Percentiles rank a stretch among this genome's conserved stretches.
Evolutionary conservation across 768 basidiomycete species (phyloP).

Genomic region (Naganishia onofrii): DNA sequence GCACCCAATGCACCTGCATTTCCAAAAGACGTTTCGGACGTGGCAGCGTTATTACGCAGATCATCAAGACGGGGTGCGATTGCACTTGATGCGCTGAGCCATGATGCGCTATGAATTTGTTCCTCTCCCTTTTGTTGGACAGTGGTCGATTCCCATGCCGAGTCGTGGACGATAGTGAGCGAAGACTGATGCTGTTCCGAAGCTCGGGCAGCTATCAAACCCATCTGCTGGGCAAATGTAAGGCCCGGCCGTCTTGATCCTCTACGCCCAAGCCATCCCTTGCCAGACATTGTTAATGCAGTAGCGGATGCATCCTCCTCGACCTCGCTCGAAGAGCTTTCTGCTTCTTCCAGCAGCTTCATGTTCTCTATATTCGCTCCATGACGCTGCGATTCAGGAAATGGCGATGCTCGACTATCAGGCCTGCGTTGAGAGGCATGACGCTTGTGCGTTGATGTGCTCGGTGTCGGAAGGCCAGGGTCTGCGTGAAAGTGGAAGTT

Average conservation of each 20-base stretch:
- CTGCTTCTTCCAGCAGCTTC: not conserved
- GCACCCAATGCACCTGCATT: not conserved
- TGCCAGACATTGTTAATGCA: not conserved
- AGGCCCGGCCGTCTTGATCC: slow-evolving; percentile 23
- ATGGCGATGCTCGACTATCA: slow-evolving; percentile 10
- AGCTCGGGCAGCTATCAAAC: slow-evolving; percentile 9
- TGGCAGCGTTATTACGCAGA: not conserved
- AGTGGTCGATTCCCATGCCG: slow-evolving; percentile 1
- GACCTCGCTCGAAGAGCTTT: slow-evolving; percentile 9
- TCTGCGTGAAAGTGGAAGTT: not conserved
- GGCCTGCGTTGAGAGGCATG: not conserved
- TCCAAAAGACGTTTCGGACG: not conserved
- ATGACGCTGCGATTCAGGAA: not conserved
- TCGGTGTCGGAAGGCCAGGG: slow-evolving; percentile 23
- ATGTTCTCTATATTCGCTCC: slow-evolving; percentile 1
- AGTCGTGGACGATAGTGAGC: not conserved
- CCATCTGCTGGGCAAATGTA: slow-evolving; percentile 34
- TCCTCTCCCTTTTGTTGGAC: not conserved
- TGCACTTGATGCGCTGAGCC: not conserved
- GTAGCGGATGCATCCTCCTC: not conserved
- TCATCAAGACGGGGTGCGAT: not conserved
- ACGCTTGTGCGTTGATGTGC: slow-evolving; percentile 4
- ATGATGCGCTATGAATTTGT: not conserved
- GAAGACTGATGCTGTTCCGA: not conserved
- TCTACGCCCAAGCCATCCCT: slow-evolving; percentile 9